Base-by-base conservation (phyloP, 1,284 basidiomycete species). In the Moesziomyces antarcticus region DNA sequence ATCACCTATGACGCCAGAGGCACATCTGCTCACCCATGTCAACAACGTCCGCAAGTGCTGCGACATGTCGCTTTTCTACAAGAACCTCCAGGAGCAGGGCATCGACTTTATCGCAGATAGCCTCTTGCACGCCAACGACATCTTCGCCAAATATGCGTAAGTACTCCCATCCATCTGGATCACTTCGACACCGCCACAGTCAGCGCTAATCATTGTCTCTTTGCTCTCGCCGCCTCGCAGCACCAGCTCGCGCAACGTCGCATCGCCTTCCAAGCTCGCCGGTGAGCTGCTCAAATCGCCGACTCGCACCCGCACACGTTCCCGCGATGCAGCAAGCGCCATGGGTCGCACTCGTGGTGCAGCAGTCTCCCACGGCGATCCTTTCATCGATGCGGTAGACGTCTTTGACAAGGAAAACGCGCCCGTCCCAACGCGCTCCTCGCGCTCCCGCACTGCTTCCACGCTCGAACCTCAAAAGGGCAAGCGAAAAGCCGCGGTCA, bases 211-310 rank as follows among this genome's bases (percentile, higher is more conserved):
- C 20, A 10, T 2, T 4, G 11, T 21, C 37, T 40, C 6, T 40
- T 40, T 40, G 24, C 24, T 27, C 33, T 50, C 6, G 13, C 13
- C n/a, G 8, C 20, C 33, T 41, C n/a, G 35, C 63, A 75, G 73
- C 20, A 65, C 68, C 10, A 56, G 51, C 27, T 75, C 64, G 18
- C 63, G 59, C 27, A 56, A 47, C 25, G 56, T 65, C 14, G 61
- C 56, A 21, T 69, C 70, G 4, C 74, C 69, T 25, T 66, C 68
- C 51, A 74, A 74, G 59, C 67, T 78, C 48, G 69, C 75, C 5
- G 75, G 62, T 3, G 75, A 78, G 45, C 56, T 78, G 54, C 73
- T 78, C 62, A 78, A 78, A 50, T 73, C 75, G 5, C 75, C 75
- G 25, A 67, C 60, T 20, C 73, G 73, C 30, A 66, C 61, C n/a